Base-by-base conservation (phyloP, 352 stramenopile species). In the Elongisporangium prolatum region DNA sequence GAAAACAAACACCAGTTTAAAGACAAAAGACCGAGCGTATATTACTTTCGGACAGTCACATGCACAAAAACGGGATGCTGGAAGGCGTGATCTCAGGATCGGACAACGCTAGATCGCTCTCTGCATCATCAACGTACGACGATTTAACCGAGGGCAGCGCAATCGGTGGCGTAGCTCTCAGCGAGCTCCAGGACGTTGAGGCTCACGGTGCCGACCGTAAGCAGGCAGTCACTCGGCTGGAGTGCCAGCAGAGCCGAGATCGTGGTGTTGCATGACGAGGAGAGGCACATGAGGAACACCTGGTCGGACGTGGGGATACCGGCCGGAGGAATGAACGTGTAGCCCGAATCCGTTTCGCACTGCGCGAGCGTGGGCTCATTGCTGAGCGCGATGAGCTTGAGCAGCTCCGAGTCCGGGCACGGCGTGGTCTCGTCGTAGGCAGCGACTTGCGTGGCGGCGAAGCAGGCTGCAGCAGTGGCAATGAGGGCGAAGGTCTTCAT, bases 161-260 rank as follows among this genome's bases (percentile, higher is more conserved):
- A 86, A 51, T 69, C 66, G 2, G 71, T 68, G 24, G 50, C 48
- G 61, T 75, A 78, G 54, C 64, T 69, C 21, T 80, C 71, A 10
- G 67, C 52, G 48, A 85, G 57, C 56, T 80, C 40, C 51, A 77
- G 63, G 54, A 83, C 64, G 63, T 83, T 86, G 56, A 86, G 65
- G 21, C 52, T 63, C 38, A 74, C 67, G 18, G 54, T 61, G 52
- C 69, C 63, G 65, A 81, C 75, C 65, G 71, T 52, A 50, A 72
- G 61, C 21, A 77, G 61, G 57, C 75, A 86, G 64, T 86, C 75
- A 3, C 64, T 10, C 10, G 75, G 75, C 2, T 68, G 14, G 28
- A 83, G 54, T 21, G 56, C 57, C 50, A 71, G 28, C 3, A 86
- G 48, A 48, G 65, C 62, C 17, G 50, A 20, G 56, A 85, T 69